These are phyloP conservation scores for Heracleum sosnowskyi DNA, from an alignment of 129 eudicot genomes.

Conservation along the genomic window DNA sequence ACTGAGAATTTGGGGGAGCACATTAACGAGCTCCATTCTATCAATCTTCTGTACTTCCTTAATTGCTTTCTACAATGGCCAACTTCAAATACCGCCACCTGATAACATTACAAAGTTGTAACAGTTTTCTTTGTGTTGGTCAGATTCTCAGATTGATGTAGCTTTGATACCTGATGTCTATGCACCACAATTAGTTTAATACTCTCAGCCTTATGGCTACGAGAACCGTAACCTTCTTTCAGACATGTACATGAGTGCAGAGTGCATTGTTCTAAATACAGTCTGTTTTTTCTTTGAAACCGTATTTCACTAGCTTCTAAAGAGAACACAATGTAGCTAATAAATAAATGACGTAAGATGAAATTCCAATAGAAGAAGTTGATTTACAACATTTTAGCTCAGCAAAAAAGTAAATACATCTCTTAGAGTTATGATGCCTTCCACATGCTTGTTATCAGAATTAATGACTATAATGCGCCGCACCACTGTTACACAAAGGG, in stretches of 20 bases:
- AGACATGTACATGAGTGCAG: background rate
- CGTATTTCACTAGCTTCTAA: background rate
- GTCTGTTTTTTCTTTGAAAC: background rate
- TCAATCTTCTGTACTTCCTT: background rate
- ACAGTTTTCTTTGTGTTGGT: background rate
- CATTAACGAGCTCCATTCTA: background rate
- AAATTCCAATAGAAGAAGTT: background rate
- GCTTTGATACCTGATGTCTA: background rate
- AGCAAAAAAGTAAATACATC: slow-evolving; percentile 40
- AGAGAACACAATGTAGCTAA: background rate
- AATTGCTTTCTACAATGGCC: background rate
- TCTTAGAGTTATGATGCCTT: slow-evolving; percentile 63
- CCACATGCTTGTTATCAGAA: slow-evolving; percentile 34
- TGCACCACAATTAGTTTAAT: background rate
- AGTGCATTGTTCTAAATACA: slow-evolving; percentile 1
- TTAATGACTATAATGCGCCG: slow-evolving; percentile 55
- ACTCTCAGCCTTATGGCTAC: background rate
- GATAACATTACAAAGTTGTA: background rate
- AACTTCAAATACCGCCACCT: background rate
- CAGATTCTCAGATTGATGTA: background rate
- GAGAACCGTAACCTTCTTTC: background rate
- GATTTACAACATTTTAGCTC: background rate
- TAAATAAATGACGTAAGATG: background rate
- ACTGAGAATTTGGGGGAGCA: background rate
- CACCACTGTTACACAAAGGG: slow-evolving; percentile 27